These are phyloP conservation scores for Flagelloscypha sp. DNA, from an alignment of 768 basidiomycete species.

Conservation along the genomic window DNA sequence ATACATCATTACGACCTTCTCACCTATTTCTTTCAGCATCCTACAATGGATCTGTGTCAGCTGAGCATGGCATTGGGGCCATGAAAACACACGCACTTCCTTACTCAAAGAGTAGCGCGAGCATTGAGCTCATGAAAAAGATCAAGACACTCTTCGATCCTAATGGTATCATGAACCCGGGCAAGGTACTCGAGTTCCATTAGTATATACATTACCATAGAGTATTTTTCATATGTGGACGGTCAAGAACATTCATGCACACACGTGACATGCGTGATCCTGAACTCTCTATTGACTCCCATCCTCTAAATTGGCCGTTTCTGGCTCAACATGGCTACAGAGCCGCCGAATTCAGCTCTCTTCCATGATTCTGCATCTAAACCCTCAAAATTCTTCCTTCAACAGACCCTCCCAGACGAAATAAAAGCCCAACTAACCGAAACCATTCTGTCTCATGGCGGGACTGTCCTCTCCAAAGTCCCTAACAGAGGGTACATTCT, in stretches of 20 bases:
- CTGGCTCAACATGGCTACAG: too few relatives aligned
- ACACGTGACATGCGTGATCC: too few relatives aligned
- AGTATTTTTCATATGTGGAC: too few relatives aligned
- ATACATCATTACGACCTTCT: conserved; percentile 4
- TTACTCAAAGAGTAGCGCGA: conserved; percentile 76
- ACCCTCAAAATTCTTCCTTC: conserved; percentile 86
- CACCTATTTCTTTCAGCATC: conserved; percentile 37
- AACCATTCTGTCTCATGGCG: conserved; percentile 68
- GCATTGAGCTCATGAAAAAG: conserved; percentile 83
- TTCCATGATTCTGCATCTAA: too few relatives aligned
- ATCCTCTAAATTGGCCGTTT: too few relatives aligned
- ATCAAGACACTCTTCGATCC: conserved; percentile 89
- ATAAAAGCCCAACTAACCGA: conserved; percentile 66
- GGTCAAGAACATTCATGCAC: too few relatives aligned
- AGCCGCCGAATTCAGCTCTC: too few relatives aligned
- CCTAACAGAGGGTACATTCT: conserved; percentile 71
- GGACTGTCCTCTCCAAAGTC: conserved; percentile 70
- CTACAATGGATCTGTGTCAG: conserved; percentile 86
- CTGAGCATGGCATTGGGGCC: conserved; percentile 94
- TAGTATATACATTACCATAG: too few relatives aligned
- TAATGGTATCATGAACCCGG: conserved; percentile 87
- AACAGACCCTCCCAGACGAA: conserved; percentile 65
- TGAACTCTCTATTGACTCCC: too few relatives aligned
- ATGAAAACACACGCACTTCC: conserved; percentile 88
- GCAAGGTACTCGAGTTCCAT: conserved; percentile 55